Percentiles rank a stretch among this genome's conserved stretches.
Conservation (phyloP, 768 basidiomycete species). For the Leccinum broughii region DNA sequence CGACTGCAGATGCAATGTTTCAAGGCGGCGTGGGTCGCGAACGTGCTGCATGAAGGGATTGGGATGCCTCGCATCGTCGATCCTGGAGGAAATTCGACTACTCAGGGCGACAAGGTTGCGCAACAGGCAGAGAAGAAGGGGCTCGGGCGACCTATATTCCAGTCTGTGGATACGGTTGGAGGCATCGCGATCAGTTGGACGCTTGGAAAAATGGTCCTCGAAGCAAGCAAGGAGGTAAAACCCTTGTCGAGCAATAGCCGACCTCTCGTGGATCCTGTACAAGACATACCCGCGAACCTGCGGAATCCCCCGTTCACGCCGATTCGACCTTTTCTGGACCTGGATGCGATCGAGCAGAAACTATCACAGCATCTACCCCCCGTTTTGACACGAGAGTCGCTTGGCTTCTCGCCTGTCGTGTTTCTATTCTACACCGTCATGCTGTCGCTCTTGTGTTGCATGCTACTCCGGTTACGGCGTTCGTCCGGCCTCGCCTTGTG, state of each 20-base stretch:
- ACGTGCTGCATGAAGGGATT: conserved; percentile 94
- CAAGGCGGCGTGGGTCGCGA: conserved; percentile 98
- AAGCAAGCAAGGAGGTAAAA: conserved; percentile 87
- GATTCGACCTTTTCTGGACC: conserved; percentile 60
- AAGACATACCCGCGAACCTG: conserved; percentile 55
- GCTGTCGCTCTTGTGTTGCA: conserved; percentile 42
- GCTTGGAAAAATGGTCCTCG: conserved; percentile 97
- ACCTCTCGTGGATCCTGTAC: conserved; percentile 74
- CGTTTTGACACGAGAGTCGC: conserved; percentile 58
- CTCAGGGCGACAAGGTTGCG: conserved; percentile 67
- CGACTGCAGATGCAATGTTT: conserved; percentile 98
- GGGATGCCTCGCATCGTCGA: conserved; percentile 92
- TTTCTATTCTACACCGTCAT: conserved; percentile 55
- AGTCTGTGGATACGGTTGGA: conserved; percentile 87
- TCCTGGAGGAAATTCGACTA: conserved; percentile 73
- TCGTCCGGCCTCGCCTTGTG: conserved; percentile 47
- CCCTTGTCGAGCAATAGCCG: conserved; percentile 43
- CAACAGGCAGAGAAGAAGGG: conserved; percentile 81
- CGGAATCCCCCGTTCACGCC: conserved; percentile 54
- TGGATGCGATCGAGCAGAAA: conserved; percentile 61
- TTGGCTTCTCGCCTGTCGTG: conserved; percentile 73
- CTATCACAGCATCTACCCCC: conserved; percentile 68
- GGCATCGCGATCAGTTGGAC: conserved; percentile 98
- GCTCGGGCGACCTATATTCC: conserved; percentile 81
- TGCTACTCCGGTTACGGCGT: conserved; percentile 60